Percentiles rank a stretch among this genome's conserved stretches.
phyloP scores from a whole-genome alignment of 2,329 filamentous ascomycete species.

The Tolypocladium ovalisporum region DNA sequence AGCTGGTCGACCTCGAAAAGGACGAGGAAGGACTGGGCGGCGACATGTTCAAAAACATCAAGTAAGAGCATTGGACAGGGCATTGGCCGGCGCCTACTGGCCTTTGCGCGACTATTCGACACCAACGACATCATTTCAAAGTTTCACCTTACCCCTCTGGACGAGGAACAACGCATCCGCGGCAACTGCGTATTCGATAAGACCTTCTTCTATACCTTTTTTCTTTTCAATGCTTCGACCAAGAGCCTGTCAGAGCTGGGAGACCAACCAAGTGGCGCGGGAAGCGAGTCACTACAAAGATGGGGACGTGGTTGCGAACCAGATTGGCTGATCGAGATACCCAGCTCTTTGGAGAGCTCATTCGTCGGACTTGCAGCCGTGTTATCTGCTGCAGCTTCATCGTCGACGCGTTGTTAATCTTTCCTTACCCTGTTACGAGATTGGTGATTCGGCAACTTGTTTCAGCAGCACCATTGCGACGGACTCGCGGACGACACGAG shows the following conservation, averaged over 20 bases:
- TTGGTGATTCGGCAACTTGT: neutral
- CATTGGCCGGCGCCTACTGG: neutral
- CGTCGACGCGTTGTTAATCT: neutral
- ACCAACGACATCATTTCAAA: slow-evolving; percentile 5
- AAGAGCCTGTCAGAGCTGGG: neutral
- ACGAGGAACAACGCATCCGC: slow-evolving; percentile 14
- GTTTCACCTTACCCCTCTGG: slow-evolving; percentile 12
- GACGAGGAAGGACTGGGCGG: slow-evolving; percentile 35
- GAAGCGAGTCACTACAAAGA: neutral
- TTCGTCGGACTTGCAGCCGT: slow-evolving; percentile 20
- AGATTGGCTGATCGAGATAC: slow-evolving; percentile 26
- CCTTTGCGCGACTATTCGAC: neutral
- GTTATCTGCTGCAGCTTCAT: slow-evolving; percentile 9
- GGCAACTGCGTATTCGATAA: slow-evolving; percentile 7
- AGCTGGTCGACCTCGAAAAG: slow-evolving; percentile 40
- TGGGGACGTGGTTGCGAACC: slow-evolving; percentile 4
- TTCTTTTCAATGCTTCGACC: neutral
- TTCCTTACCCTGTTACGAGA: neutral
- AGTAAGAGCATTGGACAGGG: slow-evolving; percentile 22
- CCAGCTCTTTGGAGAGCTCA: slow-evolving; percentile 26
- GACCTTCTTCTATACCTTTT: neutral
- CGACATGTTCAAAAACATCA: slow-evolving; percentile 50
- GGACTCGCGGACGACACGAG: neutral
- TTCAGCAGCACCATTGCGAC: neutral
- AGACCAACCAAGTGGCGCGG: neutral